Base-by-base conservation (phyloP, 805 yeast species). In the Komagataella phaffii region DNA sequence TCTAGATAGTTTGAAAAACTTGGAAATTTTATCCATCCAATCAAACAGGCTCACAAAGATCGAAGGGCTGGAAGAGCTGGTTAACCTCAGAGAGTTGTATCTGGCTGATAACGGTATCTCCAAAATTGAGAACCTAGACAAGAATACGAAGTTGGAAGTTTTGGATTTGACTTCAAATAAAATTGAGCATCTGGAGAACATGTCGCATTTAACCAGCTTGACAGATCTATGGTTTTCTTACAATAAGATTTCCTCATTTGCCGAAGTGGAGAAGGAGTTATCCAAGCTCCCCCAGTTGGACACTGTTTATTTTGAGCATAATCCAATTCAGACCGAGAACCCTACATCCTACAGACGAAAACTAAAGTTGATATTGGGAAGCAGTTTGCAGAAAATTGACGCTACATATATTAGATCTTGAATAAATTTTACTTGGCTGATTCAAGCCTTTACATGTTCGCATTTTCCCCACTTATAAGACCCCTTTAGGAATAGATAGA, bases 171-270 rank as follows among this genome's bases (percentile, higher is more conserved):
- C 97, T 0, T 78, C 86, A 2, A 93, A 93, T 64, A 71, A 71
- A 53, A 73, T 93, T 45, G 58, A 73, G 3, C 74, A 76, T 50
- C 66, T 93, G 46, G 82, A 79, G 53, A 81, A 84, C 56, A 57
- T 93, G 51, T 66, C 71, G 1, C 93, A 85, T 58, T 73, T 93
- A 53, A 64, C 57, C 0, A 61, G 82, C n/a, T 72, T 93, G 53
- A 89, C 96, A 7, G 99, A 93, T 65, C 71, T 93, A 51, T 93
- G 99, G 99, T 88, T 95, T 23, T 85, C 96, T 0, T 78, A 79
- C 60, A 93, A 91, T 65, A 65, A 77, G 58, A 64, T 93, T 19
- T 75, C 78, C 40, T 71, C 79, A 45, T 90, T 86, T 65, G 80
- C 81, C 40, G 83, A 88, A 50, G 68, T 93, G 48, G 81, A 79